These are phyloP conservation scores for Phytopythium mirpurense DNA, from an alignment of 352 stramenopile genomes.

Conservation along the genomic window DNA sequence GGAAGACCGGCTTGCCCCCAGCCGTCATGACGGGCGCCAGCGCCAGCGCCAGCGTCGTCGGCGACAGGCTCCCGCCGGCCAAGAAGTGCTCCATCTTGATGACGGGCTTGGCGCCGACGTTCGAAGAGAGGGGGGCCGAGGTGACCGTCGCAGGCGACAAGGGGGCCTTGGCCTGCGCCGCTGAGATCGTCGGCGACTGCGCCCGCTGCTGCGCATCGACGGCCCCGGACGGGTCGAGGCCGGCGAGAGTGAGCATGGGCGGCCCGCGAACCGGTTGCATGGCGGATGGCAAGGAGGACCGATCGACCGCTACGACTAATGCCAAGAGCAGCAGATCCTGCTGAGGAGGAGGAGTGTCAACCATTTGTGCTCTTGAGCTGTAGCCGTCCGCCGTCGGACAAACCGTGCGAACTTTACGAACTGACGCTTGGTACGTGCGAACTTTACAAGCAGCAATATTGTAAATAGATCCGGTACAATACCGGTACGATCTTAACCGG, in stretches of 20 bases:
- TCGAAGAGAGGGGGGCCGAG: not conserved
- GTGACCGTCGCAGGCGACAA: not conserved
- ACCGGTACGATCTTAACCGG: not conserved
- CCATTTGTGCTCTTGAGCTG: too few relatives aligned
- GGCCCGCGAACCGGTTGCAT: not conserved
- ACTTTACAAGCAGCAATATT: too few relatives aligned
- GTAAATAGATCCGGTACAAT: too few relatives aligned
- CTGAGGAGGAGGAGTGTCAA: too few relatives aligned
- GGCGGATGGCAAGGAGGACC: not conserved
- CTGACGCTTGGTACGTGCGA: too few relatives aligned
- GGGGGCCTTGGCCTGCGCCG: slow-evolving; percentile 1
- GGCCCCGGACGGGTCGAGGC: not conserved
- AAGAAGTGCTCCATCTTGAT: not conserved
- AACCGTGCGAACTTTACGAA: too few relatives aligned
- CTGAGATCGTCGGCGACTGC: slow-evolving; percentile 2
- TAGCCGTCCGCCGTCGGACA: slow-evolving; percentile 8
- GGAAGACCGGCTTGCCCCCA: slow-evolving; percentile 17
- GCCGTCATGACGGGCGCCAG: not conserved
- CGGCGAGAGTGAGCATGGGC: not conserved
- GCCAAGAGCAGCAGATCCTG: too few relatives aligned
- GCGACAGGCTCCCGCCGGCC: not conserved
- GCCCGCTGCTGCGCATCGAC: not conserved
- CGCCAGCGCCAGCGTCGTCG: not conserved
- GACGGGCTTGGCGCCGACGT: not conserved
- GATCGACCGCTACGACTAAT: too few relatives aligned